Conservation (phyloP, 441 rosid species). For the Populus tomentosa region DNA sequence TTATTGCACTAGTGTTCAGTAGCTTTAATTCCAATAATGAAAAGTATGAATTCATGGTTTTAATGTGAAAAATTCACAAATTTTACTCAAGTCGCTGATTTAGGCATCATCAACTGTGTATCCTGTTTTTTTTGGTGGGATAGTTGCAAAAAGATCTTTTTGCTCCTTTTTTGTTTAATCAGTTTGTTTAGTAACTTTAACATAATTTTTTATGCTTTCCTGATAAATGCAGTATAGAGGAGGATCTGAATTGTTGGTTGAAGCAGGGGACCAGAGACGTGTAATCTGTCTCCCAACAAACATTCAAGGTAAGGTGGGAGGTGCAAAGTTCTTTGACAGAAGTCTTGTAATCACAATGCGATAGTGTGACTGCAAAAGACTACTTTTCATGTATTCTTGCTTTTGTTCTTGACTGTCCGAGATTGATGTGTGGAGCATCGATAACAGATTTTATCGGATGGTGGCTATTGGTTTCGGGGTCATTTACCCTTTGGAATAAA, state of each 20-base stretch:
- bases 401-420: background rate
- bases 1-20: background rate
- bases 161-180: background rate
- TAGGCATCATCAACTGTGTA: background rate
- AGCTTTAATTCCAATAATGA: background rate
- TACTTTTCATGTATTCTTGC: background rate
- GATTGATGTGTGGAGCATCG: background rate
- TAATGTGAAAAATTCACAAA: background rate
- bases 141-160: background rate
- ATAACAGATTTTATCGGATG: background rate
- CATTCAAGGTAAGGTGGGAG: conserved; percentile 86
- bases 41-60: background rate
- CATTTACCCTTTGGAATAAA: background rate
- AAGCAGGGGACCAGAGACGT: conserved; percentile 90
- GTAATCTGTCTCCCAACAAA: conserved; percentile 57
- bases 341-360: conserved; percentile 68
- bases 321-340: conserved; percentile 73
- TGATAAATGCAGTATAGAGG: conserved; percentile 71
- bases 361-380: conserved; percentile 13
- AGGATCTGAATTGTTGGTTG: conserved; percentile 84
- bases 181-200: background rate
- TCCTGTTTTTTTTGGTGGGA: background rate
- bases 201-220: conserved; percentile 12
- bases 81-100: background rate
- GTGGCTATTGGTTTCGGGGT: background rate